Evolutionary conservation across 2,329 filamentous ascomycete species (phyloP).

Genomic region (Westerdykella ornata): DNA sequence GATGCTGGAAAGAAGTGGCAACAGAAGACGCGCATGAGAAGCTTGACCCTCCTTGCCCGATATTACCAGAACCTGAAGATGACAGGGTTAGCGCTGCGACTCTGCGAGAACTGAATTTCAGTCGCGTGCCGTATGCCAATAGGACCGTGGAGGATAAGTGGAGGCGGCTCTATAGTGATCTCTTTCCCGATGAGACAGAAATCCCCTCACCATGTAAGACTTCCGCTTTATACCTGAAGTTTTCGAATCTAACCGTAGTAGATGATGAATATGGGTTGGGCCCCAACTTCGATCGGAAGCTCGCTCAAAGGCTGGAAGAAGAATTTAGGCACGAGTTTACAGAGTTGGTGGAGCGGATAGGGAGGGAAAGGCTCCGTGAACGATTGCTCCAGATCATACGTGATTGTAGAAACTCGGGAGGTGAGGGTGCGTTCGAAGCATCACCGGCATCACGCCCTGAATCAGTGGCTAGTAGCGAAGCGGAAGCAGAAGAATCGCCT

Average conservation of each 20-base stretch:
- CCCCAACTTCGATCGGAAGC: background rate
- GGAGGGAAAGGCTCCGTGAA: background rate
- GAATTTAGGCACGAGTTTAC: conserved; percentile 1
- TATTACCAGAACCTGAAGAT: background rate
- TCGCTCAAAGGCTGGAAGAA: conserved; percentile 2
- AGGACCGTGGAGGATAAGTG: conserved; percentile 2
- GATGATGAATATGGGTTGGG: conserved; percentile 2
- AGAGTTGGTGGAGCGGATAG: background rate
- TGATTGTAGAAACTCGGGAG: background rate
- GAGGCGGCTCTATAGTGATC: background rate
- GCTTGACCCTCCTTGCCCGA: background rate
- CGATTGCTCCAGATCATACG: background rate
- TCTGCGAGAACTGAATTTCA: conserved; percentile 1
- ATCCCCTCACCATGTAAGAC: conserved; percentile 1
- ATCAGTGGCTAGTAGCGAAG: no score
- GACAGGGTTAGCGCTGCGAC: background rate
- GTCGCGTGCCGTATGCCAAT: background rate
- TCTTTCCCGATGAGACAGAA: conserved; percentile 1
- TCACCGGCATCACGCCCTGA: background rate
- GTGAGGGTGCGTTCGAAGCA: background rate
- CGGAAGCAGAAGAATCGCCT: no score
- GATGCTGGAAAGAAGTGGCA: conserved; percentile 1
- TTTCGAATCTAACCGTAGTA: background rate
- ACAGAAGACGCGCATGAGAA: background rate
- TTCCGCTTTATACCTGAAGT: background rate